Evolutionary conservation across 192 early-diverging fungal genomes (phyloP), one percentile per base, ranked within the genome.

Genomic region (Lunasporangiospora selenospora): DNA sequence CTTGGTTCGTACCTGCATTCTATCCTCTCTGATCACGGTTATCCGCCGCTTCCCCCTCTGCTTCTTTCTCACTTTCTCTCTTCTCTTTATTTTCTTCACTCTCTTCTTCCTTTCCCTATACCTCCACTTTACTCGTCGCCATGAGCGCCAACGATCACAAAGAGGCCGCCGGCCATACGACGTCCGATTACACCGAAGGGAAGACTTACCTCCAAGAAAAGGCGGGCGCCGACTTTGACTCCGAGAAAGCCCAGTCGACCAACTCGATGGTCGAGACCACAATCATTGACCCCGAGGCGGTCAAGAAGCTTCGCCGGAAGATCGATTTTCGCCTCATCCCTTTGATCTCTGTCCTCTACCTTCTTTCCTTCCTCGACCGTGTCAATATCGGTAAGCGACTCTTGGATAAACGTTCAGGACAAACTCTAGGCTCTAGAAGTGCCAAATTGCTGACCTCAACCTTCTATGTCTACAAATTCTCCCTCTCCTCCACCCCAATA

Each of bases 311-410:
- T 27, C 63, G 80, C 43, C 63, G 83, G 71, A 89, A 87, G 65
- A 77, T 91, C 29, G 89, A 91, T 57, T 51, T 69, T 19, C 83
- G 87, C 33, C 69, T 91, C 37, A 77, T 90, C 27, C 89, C 90
- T 3, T 81, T 89, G 31, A 80, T 90, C 16, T 67, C 81, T 19
- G 41, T 89, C 16, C 79, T 91, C 7, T 91, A 92, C 38, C 77
- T 92, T 31, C 89, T 86, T 57, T 85, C 82, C 42, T 83, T 87
- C 44, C 78, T 92, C 33, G 91, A 92, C 59, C 86, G 91, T 47
- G 69, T 73, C 48, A 73, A 73, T 36, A 70, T 70, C 30, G 66
- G 66, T 70, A 61, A 52, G 60, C 13, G n/a, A n/a, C n/a, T n/a
- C n/a, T n/a, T n/a, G n/a, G n/a, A n/a, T n/a, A n/a, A n/a, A n/a